Conservation (phyloP, 495 filamentous ascomycete genomes). For the Penicillium arizonense region DNA sequence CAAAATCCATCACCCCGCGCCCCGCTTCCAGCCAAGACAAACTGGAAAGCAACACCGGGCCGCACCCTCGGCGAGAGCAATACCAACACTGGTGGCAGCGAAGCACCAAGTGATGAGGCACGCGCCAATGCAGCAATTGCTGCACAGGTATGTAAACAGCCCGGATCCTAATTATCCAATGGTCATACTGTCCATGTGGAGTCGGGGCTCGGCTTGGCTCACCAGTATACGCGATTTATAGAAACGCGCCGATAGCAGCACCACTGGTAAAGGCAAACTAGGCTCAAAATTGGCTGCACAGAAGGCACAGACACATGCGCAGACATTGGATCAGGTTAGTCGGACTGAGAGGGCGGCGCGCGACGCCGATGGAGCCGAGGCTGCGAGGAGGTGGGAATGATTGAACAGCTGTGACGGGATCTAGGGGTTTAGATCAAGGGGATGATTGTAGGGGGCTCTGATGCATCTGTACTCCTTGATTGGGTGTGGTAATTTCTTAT, state of each 20-base stretch:
- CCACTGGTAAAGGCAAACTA: slow-evolving; percentile 52
- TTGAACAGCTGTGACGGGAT: not conserved
- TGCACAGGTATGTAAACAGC: slow-evolving; percentile 54
- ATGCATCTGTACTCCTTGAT: too few species aligned
- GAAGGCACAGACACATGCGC: slow-evolving; percentile 60
- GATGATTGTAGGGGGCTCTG: not conserved
- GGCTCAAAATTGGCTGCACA: slow-evolving; percentile 61
- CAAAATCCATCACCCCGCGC: slow-evolving; percentile 28
- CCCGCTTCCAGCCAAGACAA: slow-evolving; percentile 40
- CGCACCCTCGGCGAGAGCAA: slow-evolving; percentile 51
- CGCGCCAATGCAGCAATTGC: slow-evolving; percentile 60
- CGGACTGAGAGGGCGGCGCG: slow-evolving; percentile 53
- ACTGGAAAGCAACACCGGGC: slow-evolving; percentile 47
- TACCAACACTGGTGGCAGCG: slow-evolving; percentile 16
- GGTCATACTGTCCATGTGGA: not conserved
- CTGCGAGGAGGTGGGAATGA: slow-evolving; percentile 54
- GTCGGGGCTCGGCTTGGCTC: not conserved
- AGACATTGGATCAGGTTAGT: slow-evolving; percentile 57
- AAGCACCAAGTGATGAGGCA: slow-evolving; percentile 45
- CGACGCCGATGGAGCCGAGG: slow-evolving; percentile 54
- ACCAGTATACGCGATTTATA: slow-evolving; percentile 4
- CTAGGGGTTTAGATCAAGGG: not conserved
- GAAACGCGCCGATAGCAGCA: slow-evolving; percentile 39
- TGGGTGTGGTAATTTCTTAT: too few species aligned
- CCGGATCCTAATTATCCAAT: not conserved